Conservation (phyloP, 176 grass and related monocot genomes). For the Carex cristatella region DNA sequence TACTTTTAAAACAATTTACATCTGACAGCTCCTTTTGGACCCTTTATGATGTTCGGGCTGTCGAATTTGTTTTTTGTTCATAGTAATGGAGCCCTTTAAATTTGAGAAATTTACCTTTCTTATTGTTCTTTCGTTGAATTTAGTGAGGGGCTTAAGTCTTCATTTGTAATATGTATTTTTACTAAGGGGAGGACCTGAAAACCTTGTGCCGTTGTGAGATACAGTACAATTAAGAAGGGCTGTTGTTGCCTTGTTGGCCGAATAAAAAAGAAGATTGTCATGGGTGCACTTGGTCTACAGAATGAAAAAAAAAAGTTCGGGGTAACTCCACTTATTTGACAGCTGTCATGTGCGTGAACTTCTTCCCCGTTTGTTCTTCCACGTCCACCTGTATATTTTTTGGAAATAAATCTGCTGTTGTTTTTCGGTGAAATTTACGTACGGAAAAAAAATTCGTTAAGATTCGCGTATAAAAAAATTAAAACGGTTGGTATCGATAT, state of each 20-base stretch:
- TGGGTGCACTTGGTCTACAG: background rate
- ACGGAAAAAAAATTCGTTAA: too few relatives aligned
- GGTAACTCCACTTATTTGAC: background rate
- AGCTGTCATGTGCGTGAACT: conserved; percentile 5
- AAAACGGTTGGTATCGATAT: too few relatives aligned
- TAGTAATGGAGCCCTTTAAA: background rate
- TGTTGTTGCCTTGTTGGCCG: background rate
- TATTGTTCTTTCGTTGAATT: background rate
- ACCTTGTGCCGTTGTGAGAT: background rate
- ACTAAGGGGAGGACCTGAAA: background rate
- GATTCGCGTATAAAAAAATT: too few relatives aligned
- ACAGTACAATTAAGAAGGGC: background rate
- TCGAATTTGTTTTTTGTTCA: too few relatives aligned
- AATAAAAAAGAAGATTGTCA: background rate
- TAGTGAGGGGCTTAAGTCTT: background rate
- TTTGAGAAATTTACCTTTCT: background rate
- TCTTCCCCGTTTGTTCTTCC: background rate
- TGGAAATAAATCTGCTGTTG: too few relatives aligned
- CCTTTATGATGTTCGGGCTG: too few relatives aligned
- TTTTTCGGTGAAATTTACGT: too few relatives aligned
- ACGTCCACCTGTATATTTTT: background rate
- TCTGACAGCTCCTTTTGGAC: background rate
- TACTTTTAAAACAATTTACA: background rate
- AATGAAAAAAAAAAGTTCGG: background rate
- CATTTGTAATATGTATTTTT: background rate